phyloP scores from a whole-genome alignment of 805 yeast genomes.

The Spathaspora sp. region DNA sequence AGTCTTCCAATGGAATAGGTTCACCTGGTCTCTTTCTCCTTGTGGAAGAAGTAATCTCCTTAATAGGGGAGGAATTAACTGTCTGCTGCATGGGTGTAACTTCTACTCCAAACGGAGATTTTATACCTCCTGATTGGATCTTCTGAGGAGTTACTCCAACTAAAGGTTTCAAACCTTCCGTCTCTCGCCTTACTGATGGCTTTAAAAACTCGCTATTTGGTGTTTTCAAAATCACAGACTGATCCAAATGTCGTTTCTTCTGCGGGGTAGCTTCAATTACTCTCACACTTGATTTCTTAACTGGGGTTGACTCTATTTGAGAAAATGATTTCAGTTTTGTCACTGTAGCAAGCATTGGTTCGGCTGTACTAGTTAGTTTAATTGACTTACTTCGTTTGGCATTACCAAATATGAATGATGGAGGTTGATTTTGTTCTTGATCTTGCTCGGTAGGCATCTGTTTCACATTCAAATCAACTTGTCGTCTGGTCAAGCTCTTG shows the following conservation, averaged over 20 bases:
- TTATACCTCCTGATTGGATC: not conserved
- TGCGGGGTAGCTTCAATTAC: not conserved
- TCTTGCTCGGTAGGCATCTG: not conserved
- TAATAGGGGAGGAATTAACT: slow-evolving; percentile 2
- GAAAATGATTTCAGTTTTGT: slow-evolving; percentile 15
- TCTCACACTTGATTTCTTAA: not conserved
- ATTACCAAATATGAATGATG: slow-evolving; percentile 25
- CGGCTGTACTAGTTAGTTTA: not conserved
- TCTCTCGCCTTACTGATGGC: not conserved
- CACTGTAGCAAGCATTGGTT: slow-evolving; percentile 25
- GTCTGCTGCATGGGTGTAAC: slow-evolving; percentile 5
- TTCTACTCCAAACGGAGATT: slow-evolving; percentile 3
- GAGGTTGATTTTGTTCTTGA: not conserved
- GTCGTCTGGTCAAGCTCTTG: slow-evolving; percentile 34
- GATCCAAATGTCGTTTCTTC: not conserved
- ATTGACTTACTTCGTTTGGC: slow-evolving; percentile 17
- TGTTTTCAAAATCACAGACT: not conserved
- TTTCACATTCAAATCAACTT: slow-evolving; percentile 33
- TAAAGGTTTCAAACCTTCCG: not conserved
- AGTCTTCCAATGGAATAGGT: slow-evolving; percentile 27
- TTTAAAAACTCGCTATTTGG: slow-evolving; percentile 1
- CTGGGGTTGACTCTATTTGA: slow-evolving; percentile 30
- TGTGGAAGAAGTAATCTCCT: not conserved
- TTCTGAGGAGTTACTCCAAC: not conserved
- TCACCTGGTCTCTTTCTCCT: slow-evolving; percentile 29